phyloP scores from a whole-genome alignment of 306 rosid species.

The Pterocarpus santalinus region DNA sequence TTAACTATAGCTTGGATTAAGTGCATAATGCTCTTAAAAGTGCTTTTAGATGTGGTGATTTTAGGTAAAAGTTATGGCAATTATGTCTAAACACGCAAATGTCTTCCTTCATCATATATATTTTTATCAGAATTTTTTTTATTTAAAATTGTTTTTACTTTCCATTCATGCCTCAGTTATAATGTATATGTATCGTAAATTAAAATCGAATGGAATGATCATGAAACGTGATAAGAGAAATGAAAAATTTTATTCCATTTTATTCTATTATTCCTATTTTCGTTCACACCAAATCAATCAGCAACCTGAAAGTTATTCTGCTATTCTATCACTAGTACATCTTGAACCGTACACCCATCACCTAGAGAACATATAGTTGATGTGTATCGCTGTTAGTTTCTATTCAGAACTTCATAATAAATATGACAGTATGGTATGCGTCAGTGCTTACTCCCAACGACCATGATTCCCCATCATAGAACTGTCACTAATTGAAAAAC shows the following conservation, averaged over 20 bases:
- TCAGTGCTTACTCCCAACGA: not conserved
- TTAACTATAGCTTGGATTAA: too few relatives aligned
- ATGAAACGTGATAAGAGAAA: constrained; percentile 7
- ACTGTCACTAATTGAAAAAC: not conserved
- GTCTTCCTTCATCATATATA: too few relatives aligned
- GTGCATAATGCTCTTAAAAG: too few relatives aligned
- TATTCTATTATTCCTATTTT: constrained; percentile 33
- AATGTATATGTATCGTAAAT: not conserved
- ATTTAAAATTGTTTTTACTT: not conserved
- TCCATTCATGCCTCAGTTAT: not conserved
- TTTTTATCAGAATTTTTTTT: too few relatives aligned
- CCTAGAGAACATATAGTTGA: constrained; percentile 23
- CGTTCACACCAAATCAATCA: constrained; percentile 28
- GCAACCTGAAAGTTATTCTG: constrained; percentile 35
- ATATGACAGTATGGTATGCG: not conserved
- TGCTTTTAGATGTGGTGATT: too few relatives aligned
- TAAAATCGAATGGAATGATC: not conserved
- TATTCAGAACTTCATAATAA: not conserved
- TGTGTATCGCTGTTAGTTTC: constrained; percentile 8
- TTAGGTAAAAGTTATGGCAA: too few relatives aligned
- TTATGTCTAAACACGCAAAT: not conserved
- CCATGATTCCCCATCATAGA: constrained; percentile 19
- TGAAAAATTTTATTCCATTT: not conserved
- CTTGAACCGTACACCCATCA: constrained; percentile 47
- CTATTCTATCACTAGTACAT: constrained; percentile 43